Evolutionary conservation across 2,329 filamentous ascomycete genomes (phyloP).

Genomic region (Cryphonectria naterciae): DNA sequence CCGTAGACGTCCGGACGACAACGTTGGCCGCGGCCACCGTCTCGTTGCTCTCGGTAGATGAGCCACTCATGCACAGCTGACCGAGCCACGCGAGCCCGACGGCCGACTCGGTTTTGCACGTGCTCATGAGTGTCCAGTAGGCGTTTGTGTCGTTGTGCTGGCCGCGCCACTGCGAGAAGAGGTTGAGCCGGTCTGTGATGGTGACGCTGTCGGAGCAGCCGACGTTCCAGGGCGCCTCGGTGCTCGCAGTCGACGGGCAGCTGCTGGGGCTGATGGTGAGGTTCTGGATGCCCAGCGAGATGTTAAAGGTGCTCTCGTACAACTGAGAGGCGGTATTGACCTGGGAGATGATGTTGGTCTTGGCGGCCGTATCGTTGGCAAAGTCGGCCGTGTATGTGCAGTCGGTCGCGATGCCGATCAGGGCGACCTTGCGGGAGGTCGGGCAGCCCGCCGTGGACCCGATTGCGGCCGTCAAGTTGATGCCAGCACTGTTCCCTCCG

Average conservation of each 20-base stretch:
- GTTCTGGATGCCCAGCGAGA: conserved; percentile 87
- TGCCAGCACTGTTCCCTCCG: conserved; percentile 75
- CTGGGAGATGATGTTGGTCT: conserved; percentile 76
- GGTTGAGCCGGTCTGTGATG: conserved; percentile 79
- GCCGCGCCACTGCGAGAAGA: conserved; percentile 89
- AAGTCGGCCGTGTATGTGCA: conserved; percentile 84
- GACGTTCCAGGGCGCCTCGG: conserved; percentile 81
- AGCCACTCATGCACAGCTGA: conserved; percentile 72
- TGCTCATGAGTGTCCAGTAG: conserved; percentile 89
- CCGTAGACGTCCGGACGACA: conserved; percentile 78
- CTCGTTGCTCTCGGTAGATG: conserved; percentile 62
- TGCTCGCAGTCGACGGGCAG: conserved; percentile 73
- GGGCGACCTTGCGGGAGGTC: conserved; percentile 83
- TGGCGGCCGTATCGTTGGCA: conserved; percentile 61
- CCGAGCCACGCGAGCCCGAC: conserved; percentile 94
- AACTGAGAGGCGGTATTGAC: conserved; percentile 87
- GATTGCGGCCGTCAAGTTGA: conserved; percentile 78
- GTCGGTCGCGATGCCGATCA: conserved; percentile 91
- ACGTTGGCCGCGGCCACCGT: conserved; percentile 87
- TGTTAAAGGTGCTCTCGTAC: conserved; percentile 92
- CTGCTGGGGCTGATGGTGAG: conserved; percentile 73
- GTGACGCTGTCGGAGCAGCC: conserved; percentile 65
- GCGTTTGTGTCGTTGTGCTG: conserved; percentile 78
- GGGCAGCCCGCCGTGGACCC: conserved; percentile 86
- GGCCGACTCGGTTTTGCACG: conserved; percentile 78